phyloP scores from a whole-genome alignment of 306 rosid species.

The Acacia confusa region DNA sequence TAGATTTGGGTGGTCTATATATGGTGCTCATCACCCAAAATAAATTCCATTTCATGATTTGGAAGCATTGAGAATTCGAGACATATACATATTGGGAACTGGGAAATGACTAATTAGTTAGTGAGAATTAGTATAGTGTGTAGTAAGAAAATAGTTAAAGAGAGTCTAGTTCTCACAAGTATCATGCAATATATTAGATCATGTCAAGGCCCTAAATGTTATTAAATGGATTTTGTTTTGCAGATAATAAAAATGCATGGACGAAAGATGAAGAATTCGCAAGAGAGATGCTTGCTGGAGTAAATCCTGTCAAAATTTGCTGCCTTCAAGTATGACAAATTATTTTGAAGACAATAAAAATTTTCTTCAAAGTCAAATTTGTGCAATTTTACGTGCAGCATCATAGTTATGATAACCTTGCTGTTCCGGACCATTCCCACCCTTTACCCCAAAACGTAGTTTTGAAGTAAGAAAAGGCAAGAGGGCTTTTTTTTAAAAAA shows the following conservation, averaged over 20 bases:
- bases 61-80: background rate
- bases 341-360: background rate
- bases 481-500: no score
- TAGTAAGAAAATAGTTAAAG: background rate
- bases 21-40: no score
- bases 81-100: background rate
- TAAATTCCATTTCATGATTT: background rate
- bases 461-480: no score
- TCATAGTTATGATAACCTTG: background rate
- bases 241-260: slow-evolving; percentile 50
- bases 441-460: no score
- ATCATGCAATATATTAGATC: background rate
- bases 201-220: background rate
- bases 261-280: slow-evolving; percentile 59
- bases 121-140: background rate
- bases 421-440: background rate
- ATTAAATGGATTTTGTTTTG: background rate
- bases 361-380: background rate
- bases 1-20: no score
- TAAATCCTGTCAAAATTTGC: slow-evolving; percentile 45
- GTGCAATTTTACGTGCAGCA: no score
- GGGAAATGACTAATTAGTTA: background rate
- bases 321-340: slow-evolving; percentile 46
- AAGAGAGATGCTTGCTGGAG: slow-evolving; percentile 68
- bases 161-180: background rate